A percentile compares a stretch with the other conserved stretches of the same genome.
Conservation (phyloP, 2,329 filamentous ascomycete genomes). For the Hirsutella minnesotensis region DNA sequence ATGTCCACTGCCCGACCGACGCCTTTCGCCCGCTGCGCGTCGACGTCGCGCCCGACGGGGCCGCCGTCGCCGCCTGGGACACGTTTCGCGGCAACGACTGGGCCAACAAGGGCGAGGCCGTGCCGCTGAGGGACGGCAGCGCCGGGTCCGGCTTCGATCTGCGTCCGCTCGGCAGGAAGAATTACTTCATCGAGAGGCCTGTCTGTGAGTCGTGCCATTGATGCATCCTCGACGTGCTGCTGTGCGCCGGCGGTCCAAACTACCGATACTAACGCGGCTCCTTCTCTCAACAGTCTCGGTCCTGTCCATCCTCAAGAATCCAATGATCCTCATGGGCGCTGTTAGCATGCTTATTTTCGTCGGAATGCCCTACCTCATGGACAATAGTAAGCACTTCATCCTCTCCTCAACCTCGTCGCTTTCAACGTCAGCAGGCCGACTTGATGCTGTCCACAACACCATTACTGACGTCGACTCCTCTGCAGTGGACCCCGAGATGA, state of each 20-base stretch:
- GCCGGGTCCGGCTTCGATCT: constrained; percentile 44
- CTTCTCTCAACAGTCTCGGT: constrained; percentile 50
- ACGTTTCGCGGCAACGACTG: constrained; percentile 85
- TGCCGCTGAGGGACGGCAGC: constrained; percentile 27
- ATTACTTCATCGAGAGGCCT: constrained; percentile 64
- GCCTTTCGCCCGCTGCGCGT: constrained; percentile 70
- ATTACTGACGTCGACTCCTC: neutral
- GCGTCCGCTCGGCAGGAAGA: constrained; percentile 50
- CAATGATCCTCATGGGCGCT: constrained; percentile 89
- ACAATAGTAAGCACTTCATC: constrained; percentile 67
- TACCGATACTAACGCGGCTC: constrained; percentile 2
- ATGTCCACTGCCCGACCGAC: constrained; percentile 64
- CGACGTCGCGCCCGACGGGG: constrained; percentile 40
- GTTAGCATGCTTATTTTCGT: constrained; percentile 75
- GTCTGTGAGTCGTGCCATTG: constrained; percentile 48
- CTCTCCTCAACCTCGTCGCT: neutral
- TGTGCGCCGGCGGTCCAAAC: no score
- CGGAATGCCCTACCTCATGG: constrained; percentile 89
- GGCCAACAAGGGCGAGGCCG: constrained; percentile 66
- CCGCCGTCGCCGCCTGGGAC: constrained; percentile 57
- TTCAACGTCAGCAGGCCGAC: no score
- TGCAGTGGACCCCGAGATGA: constrained; percentile 94
- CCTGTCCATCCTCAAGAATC: constrained; percentile 77
- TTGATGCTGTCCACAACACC: no score
- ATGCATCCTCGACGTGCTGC: neutral